Base-by-base conservation (phyloP, 768 basidiomycete genomes). In the Hydnomerulius pinastri region DNA sequence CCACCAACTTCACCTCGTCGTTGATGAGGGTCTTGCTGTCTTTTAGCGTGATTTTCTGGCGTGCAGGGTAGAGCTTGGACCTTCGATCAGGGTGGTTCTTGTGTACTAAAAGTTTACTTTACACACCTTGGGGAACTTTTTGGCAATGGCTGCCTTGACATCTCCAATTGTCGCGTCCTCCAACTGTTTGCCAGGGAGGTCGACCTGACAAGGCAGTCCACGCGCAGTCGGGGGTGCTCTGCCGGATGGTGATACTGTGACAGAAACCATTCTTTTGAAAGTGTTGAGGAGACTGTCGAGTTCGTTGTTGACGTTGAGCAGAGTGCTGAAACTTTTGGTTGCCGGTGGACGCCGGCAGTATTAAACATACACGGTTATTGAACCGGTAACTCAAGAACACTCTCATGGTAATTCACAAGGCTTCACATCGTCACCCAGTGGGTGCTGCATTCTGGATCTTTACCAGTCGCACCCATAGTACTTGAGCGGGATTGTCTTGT, bases 41-140 rank as follows among this genome's bases (percentile, higher is more conserved):
- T 45, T 81, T 82, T 4, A 85, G 66, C 1, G 83, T 74, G 11
- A 97, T 67, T 60, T 86, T 87, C 63, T 96, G 94, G 13, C 93
- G 80, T 40, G 82, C 69, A 1, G 77, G 61, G 50, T 83, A 78
- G 56, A 95, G 81, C 93, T 97, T 55, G 18, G 54, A 43, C 7
- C 15, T 28, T 12, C 23, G 13, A 25, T 28, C 29, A 29, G 53
- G 23, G 46, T 52, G 24, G 55, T 46, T 30, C 35, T 48, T n/a
- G n/a, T 12, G 28, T 10, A 38, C 18, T 15, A 15, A 23, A 45
- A 18, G n/a, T 17, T 21, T 29, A 18, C 21, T 25, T 17, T 17
- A 63, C 73, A 30, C 50, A 78, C 84, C 60, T 71, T 73, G n/a
- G 82, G 82, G 55, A 73, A 77, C 51, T 77, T 78, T 41, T 71